Evolutionary conservation across 208 protist genomes (phyloP), one percentile per base, ranked within the genome.

Genomic region (Acanthamoeba castellanii): DNA sequence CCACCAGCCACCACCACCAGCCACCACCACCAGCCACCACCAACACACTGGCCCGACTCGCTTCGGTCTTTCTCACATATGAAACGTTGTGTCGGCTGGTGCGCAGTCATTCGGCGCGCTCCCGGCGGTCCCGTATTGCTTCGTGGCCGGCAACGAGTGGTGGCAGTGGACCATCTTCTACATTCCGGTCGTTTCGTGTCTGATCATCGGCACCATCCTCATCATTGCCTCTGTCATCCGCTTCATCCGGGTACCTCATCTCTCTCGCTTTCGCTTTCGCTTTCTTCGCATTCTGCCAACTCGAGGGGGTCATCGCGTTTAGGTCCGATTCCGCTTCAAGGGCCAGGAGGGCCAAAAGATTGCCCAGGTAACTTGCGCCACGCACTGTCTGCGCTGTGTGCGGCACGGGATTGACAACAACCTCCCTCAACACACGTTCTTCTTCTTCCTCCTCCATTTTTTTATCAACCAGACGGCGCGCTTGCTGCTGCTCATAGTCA

Each of bases 81-180:
- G 42, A 47, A 47, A 47, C 7, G 42, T 57, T n/a, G 11, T 61
- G 6, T 25, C 4, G 20, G n/a, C 20, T 47, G 8, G 50, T 6
- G 20, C 66, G 27, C 55, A 92, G 57, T 45, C 34, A 4, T 92
- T 76, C 13, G 87, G 64, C 3, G 61, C 64, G 32, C 37, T 78
- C 0, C 66, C 87, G n/a, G 57, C 59, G 18, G 42, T 47, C 32
- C 87, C 66, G 4, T 70, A 92, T 18, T 70, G 66, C 37, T 92
- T 92, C 87, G 42, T 76, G 22, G 42, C 47, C 25, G 87, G 87
- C 32, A 76, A 76, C 87, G 57, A 92, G 42, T 76, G 66, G 64
- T 92, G 45, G 32, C n/a, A 27, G 59, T 92, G 87, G 87, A 76
- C n/a, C 7, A 9, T 92, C n/a, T 92, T 92, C 45, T 92, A 76